phyloP scores from a whole-genome alignment of 225 moss, liverwort and hornwort species.

The Polytrichum commune region DNA sequence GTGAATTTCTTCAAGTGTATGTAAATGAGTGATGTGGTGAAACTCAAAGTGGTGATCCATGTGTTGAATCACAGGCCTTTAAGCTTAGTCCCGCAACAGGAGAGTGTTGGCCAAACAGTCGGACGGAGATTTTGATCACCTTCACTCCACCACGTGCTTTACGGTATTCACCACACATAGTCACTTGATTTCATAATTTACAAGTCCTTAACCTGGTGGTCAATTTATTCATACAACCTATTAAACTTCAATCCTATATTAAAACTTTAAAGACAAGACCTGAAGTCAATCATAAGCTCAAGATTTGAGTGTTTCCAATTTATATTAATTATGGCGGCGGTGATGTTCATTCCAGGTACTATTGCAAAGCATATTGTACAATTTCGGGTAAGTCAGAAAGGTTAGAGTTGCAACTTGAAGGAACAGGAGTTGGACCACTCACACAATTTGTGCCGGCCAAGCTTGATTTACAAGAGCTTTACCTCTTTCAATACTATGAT shows the following conservation, averaged over 20 bases:
- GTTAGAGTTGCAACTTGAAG: slow-evolving; percentile 62
- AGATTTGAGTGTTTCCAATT: too few species aligned
- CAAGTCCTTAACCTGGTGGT: too few species aligned
- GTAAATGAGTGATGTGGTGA: too few species aligned
- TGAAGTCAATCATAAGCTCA: too few species aligned
- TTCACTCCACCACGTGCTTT: slow-evolving; percentile 60
- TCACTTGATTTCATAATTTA: background rate
- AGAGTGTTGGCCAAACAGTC: slow-evolving; percentile 84
- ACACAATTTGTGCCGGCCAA: slow-evolving; percentile 70
- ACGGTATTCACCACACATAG: slow-evolving; percentile 38
- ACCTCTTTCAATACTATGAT: slow-evolving; percentile 60
- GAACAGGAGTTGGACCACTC: slow-evolving; percentile 70
- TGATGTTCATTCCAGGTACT: slow-evolving; percentile 43
- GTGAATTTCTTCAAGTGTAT: too few species aligned
- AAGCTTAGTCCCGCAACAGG: slow-evolving; percentile 61
- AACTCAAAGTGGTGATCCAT: background rate
- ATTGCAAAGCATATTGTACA: slow-evolving; percentile 71
- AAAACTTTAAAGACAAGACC: too few species aligned
- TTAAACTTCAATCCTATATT: too few species aligned
- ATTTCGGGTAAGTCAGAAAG: slow-evolving; percentile 69
- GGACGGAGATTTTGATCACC: slow-evolving; percentile 61
- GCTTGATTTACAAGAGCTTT: slow-evolving; percentile 71
- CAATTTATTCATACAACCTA: too few species aligned
- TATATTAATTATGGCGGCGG: background rate
- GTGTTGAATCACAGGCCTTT: slow-evolving; percentile 53